Conservation (phyloP, 352 stramenopile species). For the Plasmopara viticola region DNA sequence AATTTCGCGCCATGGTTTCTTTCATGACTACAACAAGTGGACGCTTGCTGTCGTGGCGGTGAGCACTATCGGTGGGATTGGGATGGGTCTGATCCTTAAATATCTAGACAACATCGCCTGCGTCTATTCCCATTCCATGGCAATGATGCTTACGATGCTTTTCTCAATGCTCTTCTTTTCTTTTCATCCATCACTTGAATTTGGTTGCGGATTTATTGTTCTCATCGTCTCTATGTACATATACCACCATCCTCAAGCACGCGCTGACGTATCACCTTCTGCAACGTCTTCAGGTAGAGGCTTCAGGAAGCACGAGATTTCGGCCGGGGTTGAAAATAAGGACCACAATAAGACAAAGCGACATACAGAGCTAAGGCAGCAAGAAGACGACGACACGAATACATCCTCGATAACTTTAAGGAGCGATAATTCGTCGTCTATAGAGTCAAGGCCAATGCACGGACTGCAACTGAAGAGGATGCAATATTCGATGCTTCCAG, state of each 20-base stretch:
- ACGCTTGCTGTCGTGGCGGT: conserved; percentile 69
- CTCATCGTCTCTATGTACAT: conserved; percentile 86
- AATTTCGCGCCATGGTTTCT: conserved; percentile 52
- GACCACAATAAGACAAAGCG: conserved; percentile 20
- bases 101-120: conserved; percentile 89
- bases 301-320: conserved; percentile 7
- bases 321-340: conserved; percentile 1
- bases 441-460: conserved; percentile 14
- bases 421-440: conserved; percentile 14
- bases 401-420: conserved; percentile 13
- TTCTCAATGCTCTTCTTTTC: conserved; percentile 84
- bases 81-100: conserved; percentile 78
- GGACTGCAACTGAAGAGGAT: conserved; percentile 43
- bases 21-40: conserved; percentile 76
- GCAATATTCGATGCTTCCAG: conserved; percentile 52
- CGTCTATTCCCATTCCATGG: conserved; percentile 78
- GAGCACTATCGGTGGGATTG: conserved; percentile 69
- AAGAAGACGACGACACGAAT: conserved; percentile 13
- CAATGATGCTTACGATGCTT: conserved; percentile 87
- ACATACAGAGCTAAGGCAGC: conserved; percentile 11
- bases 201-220: conserved; percentile 70
- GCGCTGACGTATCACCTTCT: conserved; percentile 5
- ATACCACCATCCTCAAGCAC: conserved; percentile 60
- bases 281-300: conserved; percentile 14
- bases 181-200: conserved; percentile 79